Base-by-base conservation (phyloP, 129 eudicot genomes). In the Scalesia atractyloides region DNA sequence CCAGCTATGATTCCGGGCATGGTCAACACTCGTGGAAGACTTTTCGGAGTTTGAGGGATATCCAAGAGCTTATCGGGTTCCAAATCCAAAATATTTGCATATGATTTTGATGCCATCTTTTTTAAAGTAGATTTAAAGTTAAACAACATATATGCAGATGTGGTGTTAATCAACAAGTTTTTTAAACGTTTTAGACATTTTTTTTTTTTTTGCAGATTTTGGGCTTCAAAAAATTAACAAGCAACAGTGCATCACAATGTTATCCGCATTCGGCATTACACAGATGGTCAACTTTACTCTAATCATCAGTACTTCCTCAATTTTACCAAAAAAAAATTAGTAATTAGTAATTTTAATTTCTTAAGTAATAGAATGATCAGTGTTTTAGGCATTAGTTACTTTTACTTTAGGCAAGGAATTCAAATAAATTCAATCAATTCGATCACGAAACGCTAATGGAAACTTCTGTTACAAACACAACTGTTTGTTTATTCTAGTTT, bases 11-110 rank as follows among this genome's bases (percentile, higher is more conserved):
- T 85, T 71, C 97, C 96, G 19, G 96, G 90, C 73, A 81, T 82
- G 49, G 92, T 83, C 83, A 91, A 76, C 76, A 91, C 88, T 30
- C 82, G 82, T 17, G 97, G 97, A 78, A 91, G 96, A 62, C 80
- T 64, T 84, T 88, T 88, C 20, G 97, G 96, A 53, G 95, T 81
- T 73, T 84, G 92, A 78, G 97, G 97, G 64, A 88, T 82, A 75
- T 88, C 90, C 33, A 82, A 75, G 52, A 91, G 56, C 65, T 81
- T 84, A 48, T 86, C 90, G 13, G 91, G 87, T 22, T 85, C 89
- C 66, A 91, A 75, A 62, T 83, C 91, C 44, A 85, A 76, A 43
- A 88, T 73, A 67, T 84, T 88, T 9, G 81, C 81, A 74, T 77
- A 81, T 7, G 97, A 88, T 70, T 85, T 88, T 34, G 97, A 84